Base-by-base conservation (phyloP, 768 basidiomycete genomes). In the Tephrocybe sp. region DNA sequence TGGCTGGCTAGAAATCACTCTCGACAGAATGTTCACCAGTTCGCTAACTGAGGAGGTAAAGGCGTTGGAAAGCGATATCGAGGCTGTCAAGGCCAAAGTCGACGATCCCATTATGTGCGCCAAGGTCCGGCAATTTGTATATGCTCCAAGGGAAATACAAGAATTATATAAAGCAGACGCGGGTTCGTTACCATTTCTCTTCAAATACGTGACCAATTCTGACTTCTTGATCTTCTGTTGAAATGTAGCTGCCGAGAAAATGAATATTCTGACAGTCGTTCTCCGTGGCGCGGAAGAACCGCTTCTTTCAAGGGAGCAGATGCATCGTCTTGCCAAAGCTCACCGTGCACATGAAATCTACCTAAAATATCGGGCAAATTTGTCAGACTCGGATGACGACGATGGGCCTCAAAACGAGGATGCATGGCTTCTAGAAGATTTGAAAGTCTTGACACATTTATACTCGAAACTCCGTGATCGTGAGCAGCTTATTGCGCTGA, bases 1-100 rank as follows among this genome's bases (percentile, higher is more conserved):
- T n/a, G n/a, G n/a, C n/a, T n/a, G n/a, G n/a, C n/a, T n/a, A n/a
- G n/a, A n/a, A n/a, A n/a, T n/a, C n/a, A n/a, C n/a, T n/a, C n/a
- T n/a, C n/a, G n/a, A n/a, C 49, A 94, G 94, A 40, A 97, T 99
- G 93, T 99, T 97, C 70, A 93, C 92, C 1, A 88, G 88, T 56
- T 92, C 91, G 1, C 69, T 99, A 42, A 79, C 82, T 4, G 97
- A 97, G 66, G 97, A 98, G 66, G 89, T 90, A 34, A 86, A 84
- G 53, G 76, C 77, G 1, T 69, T 99, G 23, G 83, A 88, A 66
- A 90, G 88, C 43, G 92, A 97, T 56, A 92, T 97, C 36, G 85
- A 87, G 53, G 78, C 83, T 16, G 91, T 99, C 34, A 83, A 85
- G 59, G 84, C 86, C 50, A 95, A 94, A 67, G 80, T 99, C 25